A percentile compares a stretch with the other conserved stretches of the same genome.
Conservation (phyloP, 257 asterid genomes). For the Primulina tabacum region DNA sequence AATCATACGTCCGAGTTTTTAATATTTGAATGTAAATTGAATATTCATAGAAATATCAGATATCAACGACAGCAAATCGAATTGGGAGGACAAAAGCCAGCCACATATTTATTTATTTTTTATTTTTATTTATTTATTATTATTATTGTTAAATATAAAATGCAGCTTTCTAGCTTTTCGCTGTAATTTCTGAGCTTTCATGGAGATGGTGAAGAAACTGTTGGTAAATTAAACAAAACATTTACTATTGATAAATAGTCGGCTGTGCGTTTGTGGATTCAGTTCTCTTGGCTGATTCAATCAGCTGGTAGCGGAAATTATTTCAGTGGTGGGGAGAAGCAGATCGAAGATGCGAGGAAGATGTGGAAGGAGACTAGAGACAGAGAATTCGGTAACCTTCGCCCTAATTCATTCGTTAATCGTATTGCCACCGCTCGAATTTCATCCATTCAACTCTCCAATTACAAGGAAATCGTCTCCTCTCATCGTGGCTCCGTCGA, state of each 20-base stretch:
- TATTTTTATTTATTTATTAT: no score
- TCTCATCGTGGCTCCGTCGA: slow-evolving; percentile 87
- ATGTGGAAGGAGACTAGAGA: slow-evolving; percentile 98
- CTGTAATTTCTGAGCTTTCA: neutral
- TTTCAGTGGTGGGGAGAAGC: slow-evolving; percentile 35
- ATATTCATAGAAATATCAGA: no score
- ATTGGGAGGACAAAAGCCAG: no score
- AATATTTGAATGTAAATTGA: no score
- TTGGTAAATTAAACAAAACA: neutral
- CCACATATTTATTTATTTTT: no score
- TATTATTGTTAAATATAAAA: no score
- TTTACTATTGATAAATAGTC: neutral
- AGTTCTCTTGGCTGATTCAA: slow-evolving; percentile 20
- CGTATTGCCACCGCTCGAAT: slow-evolving; percentile 57
- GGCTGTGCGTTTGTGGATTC: neutral
- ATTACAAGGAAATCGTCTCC: slow-evolving; percentile 84
- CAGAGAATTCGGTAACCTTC: slow-evolving; percentile 83
- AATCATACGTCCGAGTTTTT: no score
- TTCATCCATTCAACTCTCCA: slow-evolving; percentile 79
- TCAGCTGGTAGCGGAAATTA: slow-evolving; percentile 25
- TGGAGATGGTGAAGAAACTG: slow-evolving; percentile 16
- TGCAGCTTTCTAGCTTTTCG: no score
- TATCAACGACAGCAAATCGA: no score
- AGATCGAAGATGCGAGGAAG: slow-evolving; percentile 91
- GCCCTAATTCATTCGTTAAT: slow-evolving; percentile 73